These are phyloP conservation scores for Leptosphaerulina australis DNA, from an alignment of 2,329 filamentous ascomycete genomes.

Conservation along the genomic window DNA sequence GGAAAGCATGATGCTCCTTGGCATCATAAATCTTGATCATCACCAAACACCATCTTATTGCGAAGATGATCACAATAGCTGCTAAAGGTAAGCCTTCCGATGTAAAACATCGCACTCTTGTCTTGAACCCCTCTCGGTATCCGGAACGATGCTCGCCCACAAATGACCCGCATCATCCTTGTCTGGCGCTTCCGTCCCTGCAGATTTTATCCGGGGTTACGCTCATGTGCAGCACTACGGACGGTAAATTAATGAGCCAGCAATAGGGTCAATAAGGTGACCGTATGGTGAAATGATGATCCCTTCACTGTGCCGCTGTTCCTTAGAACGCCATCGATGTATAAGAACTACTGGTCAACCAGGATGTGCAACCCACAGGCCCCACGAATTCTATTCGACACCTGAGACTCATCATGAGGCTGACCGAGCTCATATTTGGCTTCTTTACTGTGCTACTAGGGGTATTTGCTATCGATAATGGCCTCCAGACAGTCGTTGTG, in stretches of 20 bases:
- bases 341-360: slow-evolving; percentile 1
- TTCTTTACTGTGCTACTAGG: slow-evolving; percentile 17
- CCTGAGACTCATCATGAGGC: slow-evolving; percentile 5
- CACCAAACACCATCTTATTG: slow-evolving; percentile 7
- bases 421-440: slow-evolving; percentile 6
- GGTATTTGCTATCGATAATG: slow-evolving; percentile 35
- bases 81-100: slow-evolving; percentile 13
- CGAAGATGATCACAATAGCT: background rate
- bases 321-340: background rate
- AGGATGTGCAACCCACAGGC: background rate
- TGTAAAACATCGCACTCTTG: background rate
- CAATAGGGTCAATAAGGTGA: slow-evolving; percentile 10
- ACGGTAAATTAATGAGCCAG: slow-evolving; percentile 19
- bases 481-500: slow-evolving; percentile 48
- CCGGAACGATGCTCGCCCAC: slow-evolving; percentile 18
- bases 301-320: slow-evolving; percentile 1
- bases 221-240: slow-evolving; percentile 6
- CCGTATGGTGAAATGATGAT: slow-evolving; percentile 2
- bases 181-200: slow-evolving; percentile 5
- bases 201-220: slow-evolving; percentile 15
- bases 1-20: slow-evolving; percentile 11
- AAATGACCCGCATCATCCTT: slow-evolving; percentile 14
- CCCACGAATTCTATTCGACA: background rate
- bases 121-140: slow-evolving; percentile 9
- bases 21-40: slow-evolving; percentile 2